Evolutionary conservation across 208 protist genomes (phyloP), one percentile per base, ranked within the genome.

Genomic region (Angomonas ambiguus): DNA sequence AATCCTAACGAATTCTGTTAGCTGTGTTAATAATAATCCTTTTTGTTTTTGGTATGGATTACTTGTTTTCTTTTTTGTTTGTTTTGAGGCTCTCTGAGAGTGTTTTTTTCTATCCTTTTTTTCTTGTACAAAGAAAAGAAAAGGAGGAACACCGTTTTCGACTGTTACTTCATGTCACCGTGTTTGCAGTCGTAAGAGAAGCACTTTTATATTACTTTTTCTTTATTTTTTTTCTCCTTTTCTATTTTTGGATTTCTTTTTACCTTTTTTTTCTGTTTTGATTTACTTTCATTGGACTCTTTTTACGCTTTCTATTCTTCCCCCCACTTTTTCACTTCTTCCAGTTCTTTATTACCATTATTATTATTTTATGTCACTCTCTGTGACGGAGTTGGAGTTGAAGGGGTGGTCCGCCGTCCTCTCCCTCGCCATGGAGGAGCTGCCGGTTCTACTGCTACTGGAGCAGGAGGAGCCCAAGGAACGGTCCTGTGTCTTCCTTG

Each of bases 391-490:
- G 16, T 64, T 57, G 18, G 77, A 83, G 67, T 25, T 83, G 34
- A 22, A 67, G 18, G 77, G 77, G 11, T 83, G 77, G 77, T 67
- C 69, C 4, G 31, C 32, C 3, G 66, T 83, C 25, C 68, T 73
- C 0, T 72, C 77, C 34, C 51, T 55, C 31, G 67, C 78, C 34
- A n/a, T 76, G 30, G 5, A 49, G 18, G 73, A 73, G 45, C 66
- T 70, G 25, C 57, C 69, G 24, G 45, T 70, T 10, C 34, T 49
- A 28, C 48, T 67, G 2, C 48, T 83, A 6, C 22, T 71, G 24
- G 62, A 68, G 11, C 69, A 65, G 16, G 62, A 67, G 10, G 77
- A 83, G 59, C 77, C 77, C 0, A 3, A 41, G 28, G 55, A 28
- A 41, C 10, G 5, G 57, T 31, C 32, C 2, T 31, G 28, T 1